Base-by-base conservation (phyloP, 2,329 filamentous ascomycete genomes). In the Alternaria atra region DNA sequence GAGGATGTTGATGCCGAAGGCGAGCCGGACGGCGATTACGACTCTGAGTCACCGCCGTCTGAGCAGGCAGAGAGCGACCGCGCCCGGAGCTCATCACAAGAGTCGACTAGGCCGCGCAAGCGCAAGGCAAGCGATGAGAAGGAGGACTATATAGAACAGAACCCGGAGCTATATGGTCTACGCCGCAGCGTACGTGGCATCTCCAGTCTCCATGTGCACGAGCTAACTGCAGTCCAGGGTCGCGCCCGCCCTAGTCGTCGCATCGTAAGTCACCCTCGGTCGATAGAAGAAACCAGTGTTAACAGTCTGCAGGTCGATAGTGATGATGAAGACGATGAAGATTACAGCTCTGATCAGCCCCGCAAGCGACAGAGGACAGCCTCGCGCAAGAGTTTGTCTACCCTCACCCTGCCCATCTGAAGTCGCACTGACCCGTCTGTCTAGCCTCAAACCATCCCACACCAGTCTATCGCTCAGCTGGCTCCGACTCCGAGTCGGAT, bases 111-210 rank as follows among this genome's bases (percentile, higher is more conserved):
- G 74, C 86, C 63, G 20, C 64, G 59, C 51, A 97, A 97, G 84
- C 90, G 93, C 67, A 89, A 84, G 71, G 77, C 78, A 78, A 84
- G 75, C 77, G 80, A 87, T 37, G 89, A 90, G 52, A 91, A 95
- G 71, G 91, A 95, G 71, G 90, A 95, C 60, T 94, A 89, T 75
- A 97, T 98, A 71, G 87, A 90, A 72, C 91, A 92, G 74, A 97
- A 99, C 73, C 95, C 95, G 44, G 93, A 97, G 80, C 84, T 99
- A 8, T 99, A 98, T 82, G 95, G 95, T 48, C 85, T 99, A 69
- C 89, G 95, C 71, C 88, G 95, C 82, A 99, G 95, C 83, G 94
- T 95, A 89, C 65, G 91, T 80, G 60, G 42, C 57, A 65, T 61
- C 59, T 17, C 27, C 40, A 52, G 29, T 58, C 47, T 56, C 53